These are phyloP conservation scores for Acer saccharum DNA, from an alignment of 345 rosid genomes.

Conservation along the genomic window DNA sequence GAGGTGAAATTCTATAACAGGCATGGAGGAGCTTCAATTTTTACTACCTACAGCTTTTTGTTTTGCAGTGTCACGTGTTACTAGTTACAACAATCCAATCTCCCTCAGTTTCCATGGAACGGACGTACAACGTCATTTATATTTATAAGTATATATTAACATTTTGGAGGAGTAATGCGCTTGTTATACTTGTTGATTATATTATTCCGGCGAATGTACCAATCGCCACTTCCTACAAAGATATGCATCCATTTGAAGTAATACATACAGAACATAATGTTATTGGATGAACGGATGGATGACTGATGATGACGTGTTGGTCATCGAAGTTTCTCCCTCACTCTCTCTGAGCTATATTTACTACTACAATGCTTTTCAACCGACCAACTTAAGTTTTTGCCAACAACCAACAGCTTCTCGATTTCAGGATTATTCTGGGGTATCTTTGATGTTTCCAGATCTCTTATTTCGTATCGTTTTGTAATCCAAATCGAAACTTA, in stretches of 20 bases:
- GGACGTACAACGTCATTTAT: no score
- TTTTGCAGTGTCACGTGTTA: conserved; percentile 38
- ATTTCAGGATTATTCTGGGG: conserved; percentile 17
- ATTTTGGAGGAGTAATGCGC: no score
- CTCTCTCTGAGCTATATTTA: no score
- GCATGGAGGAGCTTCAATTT: conserved; percentile 19
- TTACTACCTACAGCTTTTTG: conserved; percentile 17
- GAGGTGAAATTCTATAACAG: conserved; percentile 4
- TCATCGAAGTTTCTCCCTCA: no score
- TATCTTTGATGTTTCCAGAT: conserved; percentile 21
- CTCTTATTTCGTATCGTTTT: background rate
- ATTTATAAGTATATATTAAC: no score
- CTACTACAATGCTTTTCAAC: background rate
- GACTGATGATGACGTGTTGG: background rate
- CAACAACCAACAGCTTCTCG: conserved; percentile 33
- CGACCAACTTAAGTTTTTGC: conserved; percentile 20
- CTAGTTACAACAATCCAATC: conserved; percentile 16
- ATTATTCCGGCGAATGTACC: no score
- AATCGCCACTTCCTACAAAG: no score
- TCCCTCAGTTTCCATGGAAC: no score
- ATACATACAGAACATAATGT: no score
- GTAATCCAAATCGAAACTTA: background rate
- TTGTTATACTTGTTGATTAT: no score
- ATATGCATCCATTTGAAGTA: no score
- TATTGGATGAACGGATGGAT: no score